phyloP scores from a whole-genome alignment of 2,329 filamentous ascomycete species.

The Thyridium curvatum region DNA sequence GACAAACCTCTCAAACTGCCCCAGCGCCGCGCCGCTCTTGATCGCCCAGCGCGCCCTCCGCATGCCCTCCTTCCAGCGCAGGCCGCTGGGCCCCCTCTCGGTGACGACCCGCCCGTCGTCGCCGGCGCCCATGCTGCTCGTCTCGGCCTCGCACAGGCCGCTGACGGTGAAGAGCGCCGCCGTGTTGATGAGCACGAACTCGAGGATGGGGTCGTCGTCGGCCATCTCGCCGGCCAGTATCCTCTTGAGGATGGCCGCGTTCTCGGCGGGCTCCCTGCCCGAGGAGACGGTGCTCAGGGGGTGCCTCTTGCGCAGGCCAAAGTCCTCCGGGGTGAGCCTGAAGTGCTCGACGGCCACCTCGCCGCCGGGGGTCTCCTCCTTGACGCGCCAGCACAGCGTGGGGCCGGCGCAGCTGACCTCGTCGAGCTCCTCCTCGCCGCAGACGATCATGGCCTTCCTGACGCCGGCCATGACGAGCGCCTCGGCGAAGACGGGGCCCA shows the following conservation, averaged over 20 bases:
- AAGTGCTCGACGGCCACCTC: constrained; percentile 66
- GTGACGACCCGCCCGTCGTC: constrained; percentile 76
- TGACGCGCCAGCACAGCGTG: constrained; percentile 83
- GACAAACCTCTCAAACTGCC: constrained; percentile 77
- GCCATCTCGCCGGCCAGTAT: constrained; percentile 70
- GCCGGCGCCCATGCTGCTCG: constrained; percentile 70
- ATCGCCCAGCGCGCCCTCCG: constrained; percentile 83
- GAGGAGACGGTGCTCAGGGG: constrained; percentile 72
- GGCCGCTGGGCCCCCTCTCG: constrained; percentile 77
- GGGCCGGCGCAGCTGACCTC: constrained; percentile 88
- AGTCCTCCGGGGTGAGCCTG: constrained; percentile 73
- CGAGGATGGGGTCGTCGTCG: constrained; percentile 74
- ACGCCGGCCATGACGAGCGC: constrained; percentile 71
- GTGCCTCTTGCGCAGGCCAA: constrained; percentile 66
- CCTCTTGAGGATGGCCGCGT: constrained; percentile 74
- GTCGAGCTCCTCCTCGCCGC: constrained; percentile 90
- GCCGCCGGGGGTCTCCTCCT: constrained; percentile 26
- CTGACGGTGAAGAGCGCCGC: constrained; percentile 81
- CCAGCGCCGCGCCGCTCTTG: constrained; percentile 78
- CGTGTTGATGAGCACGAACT: constrained; percentile 93
- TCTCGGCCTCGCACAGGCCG: constrained; percentile 79
- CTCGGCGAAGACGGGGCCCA: constrained; percentile 85
- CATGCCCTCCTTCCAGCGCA: constrained; percentile 93
- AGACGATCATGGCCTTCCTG: constrained; percentile 83
- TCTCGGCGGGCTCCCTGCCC: constrained; percentile 79